Evolutionary conservation across 805 yeast genomes (phyloP), one percentile per base, ranked within the genome.

Genomic region (Komagataella pseudopastoris): DNA sequence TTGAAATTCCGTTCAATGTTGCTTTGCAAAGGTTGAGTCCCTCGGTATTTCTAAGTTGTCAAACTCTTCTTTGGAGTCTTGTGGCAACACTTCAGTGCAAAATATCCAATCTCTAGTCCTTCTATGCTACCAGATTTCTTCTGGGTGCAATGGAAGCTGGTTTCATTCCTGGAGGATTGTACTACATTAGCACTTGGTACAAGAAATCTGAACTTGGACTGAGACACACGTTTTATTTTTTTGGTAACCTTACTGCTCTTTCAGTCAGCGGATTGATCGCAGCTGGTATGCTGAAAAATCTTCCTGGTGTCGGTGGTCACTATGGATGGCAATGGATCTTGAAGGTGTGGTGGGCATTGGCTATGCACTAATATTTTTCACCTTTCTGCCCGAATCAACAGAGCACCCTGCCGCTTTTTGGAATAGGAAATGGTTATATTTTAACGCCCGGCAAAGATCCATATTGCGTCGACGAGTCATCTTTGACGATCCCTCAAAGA

Each of bases 401-500:
- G 71, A 56, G n/a, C 63, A 61, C 48, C 65, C 69, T 1, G 53
- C 56, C 16, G 59, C 56, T 23, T 54, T 56, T 6, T 65, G 63
- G 63, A 60, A 57, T 23, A 54, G 54, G 47, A 60, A 59, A 30
- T 62, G 63, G 39, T 10, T 10, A 20, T 72, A 77, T 77, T 71
- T 71, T 55, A 71, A 75, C 14, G 78, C 76, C 1, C 63, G 76
- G 47, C 83, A 81, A 54, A 78, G 75, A 60, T 73, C 74, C 53
- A 78, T 81, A 51, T 66, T 79, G 30, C 83, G 78, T 50, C 80
- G 80, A 59, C 68, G 79, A 54, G 70, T 81, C 2, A 62, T 81
- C 50, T 65, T 85, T 56, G 85, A 81, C 59, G 87, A 81, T 58
- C 86, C 86, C 20, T 58, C 72, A 8, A 76, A 76, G 66, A 84